A percentile compares a stretch with the other conserved stretches of the same genome.
phyloP scores from a whole-genome alignment of 2,329 filamentous ascomycete genomes.

The Aspergillus transmontanensis region DNA sequence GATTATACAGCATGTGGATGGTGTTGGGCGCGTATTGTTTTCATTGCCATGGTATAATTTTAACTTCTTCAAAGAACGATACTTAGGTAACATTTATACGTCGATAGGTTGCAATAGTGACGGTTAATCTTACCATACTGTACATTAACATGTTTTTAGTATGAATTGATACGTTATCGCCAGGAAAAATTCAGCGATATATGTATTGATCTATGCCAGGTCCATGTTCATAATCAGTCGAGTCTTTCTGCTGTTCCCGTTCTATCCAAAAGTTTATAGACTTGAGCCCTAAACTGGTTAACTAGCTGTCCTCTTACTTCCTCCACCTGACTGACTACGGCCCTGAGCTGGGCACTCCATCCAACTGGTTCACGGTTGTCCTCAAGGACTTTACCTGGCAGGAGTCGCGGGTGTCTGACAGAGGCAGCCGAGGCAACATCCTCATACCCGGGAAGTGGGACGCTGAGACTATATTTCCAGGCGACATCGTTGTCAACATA shows the following conservation, averaged over 20 bases:
- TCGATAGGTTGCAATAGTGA: background rate
- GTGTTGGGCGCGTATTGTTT: slow-evolving; percentile 22
- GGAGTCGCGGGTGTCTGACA: slow-evolving; percentile 21
- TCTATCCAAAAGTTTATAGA: slow-evolving; percentile 21
- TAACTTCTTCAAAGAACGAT: background rate
- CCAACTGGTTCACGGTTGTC: slow-evolving; percentile 27
- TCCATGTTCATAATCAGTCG: slow-evolving; percentile 9
- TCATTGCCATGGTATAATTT: slow-evolving; percentile 1
- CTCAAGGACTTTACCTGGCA: slow-evolving; percentile 35
- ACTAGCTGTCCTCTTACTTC: slow-evolving; percentile 16
- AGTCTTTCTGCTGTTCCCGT: slow-evolving; percentile 22
- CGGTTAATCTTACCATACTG: background rate
- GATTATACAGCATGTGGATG: slow-evolving; percentile 18
- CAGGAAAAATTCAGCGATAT: background rate
- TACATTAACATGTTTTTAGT: background rate
- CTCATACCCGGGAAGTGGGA: slow-evolving; percentile 31
- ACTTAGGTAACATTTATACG: background rate
- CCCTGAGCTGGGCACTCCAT: slow-evolving; percentile 26
- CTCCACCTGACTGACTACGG: slow-evolving; percentile 23
- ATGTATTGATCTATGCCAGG: background rate
- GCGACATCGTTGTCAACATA: slow-evolving; percentile 78
- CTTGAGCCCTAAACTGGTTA: slow-evolving; percentile 12
- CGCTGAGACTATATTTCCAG: slow-evolving; percentile 62
- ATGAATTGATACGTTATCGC: background rate
- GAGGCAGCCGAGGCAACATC: slow-evolving; percentile 4